Conservation (phyloP, 805 yeast genomes). For the Pichia manshurica region DNA sequence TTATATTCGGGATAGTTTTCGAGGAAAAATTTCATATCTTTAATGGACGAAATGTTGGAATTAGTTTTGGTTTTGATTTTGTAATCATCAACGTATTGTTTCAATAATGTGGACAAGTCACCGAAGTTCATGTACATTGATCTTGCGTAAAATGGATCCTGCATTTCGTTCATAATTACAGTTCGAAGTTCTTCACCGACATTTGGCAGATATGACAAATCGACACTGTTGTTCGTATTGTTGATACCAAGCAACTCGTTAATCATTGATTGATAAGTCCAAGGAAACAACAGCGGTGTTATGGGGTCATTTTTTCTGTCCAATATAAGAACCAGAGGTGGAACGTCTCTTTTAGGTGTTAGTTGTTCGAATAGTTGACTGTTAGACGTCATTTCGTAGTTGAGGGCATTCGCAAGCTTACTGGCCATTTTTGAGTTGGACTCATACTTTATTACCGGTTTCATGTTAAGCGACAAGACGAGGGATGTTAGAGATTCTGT, state of each 20-base stretch:
- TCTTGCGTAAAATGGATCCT: conserved; percentile 72
- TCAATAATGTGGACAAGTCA: conserved; percentile 84
- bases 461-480: conserved; percentile 64
- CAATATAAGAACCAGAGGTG: conserved; percentile 68
- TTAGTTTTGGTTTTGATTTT: conserved; percentile 73
- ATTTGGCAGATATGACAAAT: conserved; percentile 50
- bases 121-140: conserved; percentile 91
- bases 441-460: conserved; percentile 78
- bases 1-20: conserved; percentile 93
- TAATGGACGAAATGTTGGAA: conserved; percentile 66
- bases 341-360: conserved; percentile 45
- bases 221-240: conserved; percentile 62
- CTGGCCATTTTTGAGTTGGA: conserved; percentile 57
- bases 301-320: conserved; percentile 89
- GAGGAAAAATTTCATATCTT: conserved; percentile 85
- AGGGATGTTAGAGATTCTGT: conserved; percentile 45
- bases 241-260: conserved; percentile 83
- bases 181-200: conserved; percentile 54
- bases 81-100: conserved; percentile 76
- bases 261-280: conserved; percentile 98
- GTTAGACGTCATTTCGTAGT: conserved; percentile 50
- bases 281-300: conserved; percentile 87
- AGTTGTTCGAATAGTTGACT: conserved; percentile 64
- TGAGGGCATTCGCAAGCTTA: conserved; percentile 63
- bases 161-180: conserved; percentile 59